phyloP scores from a whole-genome alignment of 1,284 basidiomycete species.

The Gymnopus androsaceus region DNA sequence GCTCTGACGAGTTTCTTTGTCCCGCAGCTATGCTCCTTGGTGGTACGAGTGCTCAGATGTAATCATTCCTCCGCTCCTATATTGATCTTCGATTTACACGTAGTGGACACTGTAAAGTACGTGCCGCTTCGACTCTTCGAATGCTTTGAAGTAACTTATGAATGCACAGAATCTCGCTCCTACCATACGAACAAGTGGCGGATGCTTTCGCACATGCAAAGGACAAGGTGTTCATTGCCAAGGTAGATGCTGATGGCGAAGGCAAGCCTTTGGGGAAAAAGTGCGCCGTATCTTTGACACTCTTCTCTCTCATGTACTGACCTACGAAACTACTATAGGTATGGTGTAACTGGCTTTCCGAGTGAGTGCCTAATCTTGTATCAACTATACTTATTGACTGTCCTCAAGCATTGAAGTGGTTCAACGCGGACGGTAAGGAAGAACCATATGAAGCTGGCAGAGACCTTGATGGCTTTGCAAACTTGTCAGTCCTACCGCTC shows the following conservation, averaged over 20 bases:
- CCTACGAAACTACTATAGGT: neutral
- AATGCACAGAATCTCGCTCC: slow-evolving; percentile 77
- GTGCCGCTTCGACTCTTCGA: slow-evolving; percentile 13
- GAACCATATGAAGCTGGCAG: slow-evolving; percentile 80
- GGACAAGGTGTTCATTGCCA: slow-evolving; percentile 87
- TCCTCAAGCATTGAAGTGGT: slow-evolving; percentile 96
- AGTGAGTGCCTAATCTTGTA: too few relatives aligned
- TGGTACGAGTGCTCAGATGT: slow-evolving; percentile 52
- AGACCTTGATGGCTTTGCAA: slow-evolving; percentile 76
- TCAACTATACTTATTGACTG: too few relatives aligned
- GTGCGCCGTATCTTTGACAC: slow-evolving; percentile 66
- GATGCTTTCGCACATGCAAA: slow-evolving; percentile 79
- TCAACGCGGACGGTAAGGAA: slow-evolving; percentile 65
- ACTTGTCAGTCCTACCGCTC: slow-evolving; percentile 58
- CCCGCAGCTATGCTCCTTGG: slow-evolving; percentile 76
- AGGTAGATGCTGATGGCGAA: slow-evolving; percentile 89
- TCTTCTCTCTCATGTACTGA: slow-evolving; percentile 82
- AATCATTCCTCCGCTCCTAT: neutral
- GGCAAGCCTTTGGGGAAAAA: slow-evolving; percentile 74
- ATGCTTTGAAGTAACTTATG: slow-evolving; percentile 12
- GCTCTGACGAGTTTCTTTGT: slow-evolving; percentile 4
- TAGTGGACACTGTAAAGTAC: slow-evolving; percentile 83
- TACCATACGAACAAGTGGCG: slow-evolving; percentile 84
- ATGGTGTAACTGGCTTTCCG: slow-evolving; percentile 33
- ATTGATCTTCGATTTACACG: slow-evolving; percentile 9